These are phyloP conservation scores for Coemansia guatemalensis DNA, from an alignment of 192 early-diverging fungal genomes.

Conservation along the genomic window DNA sequence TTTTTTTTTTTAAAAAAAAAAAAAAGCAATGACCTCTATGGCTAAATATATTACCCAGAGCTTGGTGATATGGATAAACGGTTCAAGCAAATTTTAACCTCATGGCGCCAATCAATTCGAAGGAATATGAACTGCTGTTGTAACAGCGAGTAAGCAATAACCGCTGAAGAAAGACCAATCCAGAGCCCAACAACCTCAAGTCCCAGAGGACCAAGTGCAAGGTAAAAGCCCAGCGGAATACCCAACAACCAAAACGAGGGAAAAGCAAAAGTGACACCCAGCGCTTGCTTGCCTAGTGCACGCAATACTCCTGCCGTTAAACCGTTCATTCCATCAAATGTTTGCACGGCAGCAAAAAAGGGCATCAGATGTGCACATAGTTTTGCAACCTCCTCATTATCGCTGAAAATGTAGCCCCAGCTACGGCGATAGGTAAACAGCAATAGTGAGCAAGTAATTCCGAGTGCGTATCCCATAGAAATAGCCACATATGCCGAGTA, in stretches of 20 bases:
- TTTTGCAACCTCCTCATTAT: conserved; percentile 64
- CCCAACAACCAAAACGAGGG: conserved; percentile 51
- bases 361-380: conserved; percentile 73
- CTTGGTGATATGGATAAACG: conserved; percentile 6
- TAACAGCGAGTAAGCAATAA: conserved; percentile 23
- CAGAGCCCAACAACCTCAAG: conserved; percentile 29
- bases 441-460: conserved; percentile 39
- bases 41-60: no score
- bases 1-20: no score
- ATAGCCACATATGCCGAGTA: conserved; percentile 50
- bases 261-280: conserved; percentile 46
- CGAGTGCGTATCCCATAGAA: conserved; percentile 39
- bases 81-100: conserved; percentile 35
- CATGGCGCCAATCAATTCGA: conserved; percentile 42
- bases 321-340: conserved; percentile 54
- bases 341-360: conserved; percentile 67
- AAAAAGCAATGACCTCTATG: no score
- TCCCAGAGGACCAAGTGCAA: conserved; percentile 29
- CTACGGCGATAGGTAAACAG: conserved; percentile 32
- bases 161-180: conserved; percentile 35
- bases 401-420: conserved; percentile 59
- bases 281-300: conserved; percentile 48
- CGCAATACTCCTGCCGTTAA: conserved; percentile 57
- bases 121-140: conserved; percentile 34
- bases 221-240: conserved; percentile 51